These are phyloP conservation scores for Coniochaeta pulveracea DNA, from an alignment of 2,329 filamentous ascomycete species.

Conservation along the genomic window DNA sequence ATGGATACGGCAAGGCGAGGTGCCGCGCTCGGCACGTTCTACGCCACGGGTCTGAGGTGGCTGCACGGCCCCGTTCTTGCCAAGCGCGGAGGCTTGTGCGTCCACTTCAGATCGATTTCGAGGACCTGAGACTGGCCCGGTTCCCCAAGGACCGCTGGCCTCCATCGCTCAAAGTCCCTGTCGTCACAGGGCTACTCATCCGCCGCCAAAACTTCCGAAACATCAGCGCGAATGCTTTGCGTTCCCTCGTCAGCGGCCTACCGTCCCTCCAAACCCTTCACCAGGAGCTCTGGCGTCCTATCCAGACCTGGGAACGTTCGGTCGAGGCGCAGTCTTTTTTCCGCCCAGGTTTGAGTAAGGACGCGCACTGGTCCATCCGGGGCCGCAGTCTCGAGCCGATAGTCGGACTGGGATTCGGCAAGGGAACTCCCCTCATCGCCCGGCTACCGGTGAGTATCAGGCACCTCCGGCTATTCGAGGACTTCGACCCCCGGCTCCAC, in stretches of 20 bases:
- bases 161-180: not conserved
- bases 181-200: slow-evolving; percentile 1
- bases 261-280: not conserved
- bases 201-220: slow-evolving; percentile 3
- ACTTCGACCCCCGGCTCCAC: slow-evolving; percentile 3
- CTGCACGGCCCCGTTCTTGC: not conserved
- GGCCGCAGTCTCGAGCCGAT: no score
- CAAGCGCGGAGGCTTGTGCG: slow-evolving; percentile 1
- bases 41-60: no score
- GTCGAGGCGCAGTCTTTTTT: no score
- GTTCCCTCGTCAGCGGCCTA: not conserved
- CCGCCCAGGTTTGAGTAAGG: no score
- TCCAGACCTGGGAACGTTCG: not conserved
- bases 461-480: slow-evolving; percentile 3
- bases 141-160: not conserved
- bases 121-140: no score
- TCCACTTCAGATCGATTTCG: slow-evolving; percentile 2
- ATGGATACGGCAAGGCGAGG: slow-evolving; percentile 1
- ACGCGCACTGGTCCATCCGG: no score
- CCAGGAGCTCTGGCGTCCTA: not conserved
- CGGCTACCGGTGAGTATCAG: not conserved
- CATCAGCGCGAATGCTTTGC: slow-evolving; percentile 1
- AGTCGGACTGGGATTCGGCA: no score
- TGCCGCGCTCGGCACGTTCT: slow-evolving; percentile 1
- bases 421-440: not conserved